These are phyloP conservation scores for Anthoceros angustus DNA, from an alignment of 225 moss, liverwort and hornwort genomes.

Conservation along the genomic window DNA sequence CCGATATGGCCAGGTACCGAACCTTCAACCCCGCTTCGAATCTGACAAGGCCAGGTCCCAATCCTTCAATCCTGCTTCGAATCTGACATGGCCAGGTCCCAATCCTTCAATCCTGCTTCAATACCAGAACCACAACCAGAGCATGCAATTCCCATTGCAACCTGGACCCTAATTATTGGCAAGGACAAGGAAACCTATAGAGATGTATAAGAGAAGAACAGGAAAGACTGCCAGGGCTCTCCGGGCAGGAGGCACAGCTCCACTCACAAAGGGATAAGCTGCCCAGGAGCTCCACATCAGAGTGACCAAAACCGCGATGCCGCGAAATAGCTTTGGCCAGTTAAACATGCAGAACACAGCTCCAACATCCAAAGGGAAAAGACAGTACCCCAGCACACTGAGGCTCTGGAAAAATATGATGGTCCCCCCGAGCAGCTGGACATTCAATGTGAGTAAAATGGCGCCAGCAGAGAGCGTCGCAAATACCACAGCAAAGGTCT, in stretches of 20 bases:
- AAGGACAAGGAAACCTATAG: slow-evolving; percentile 81
- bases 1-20: too few relatives aligned
- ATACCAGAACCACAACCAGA: not conserved
- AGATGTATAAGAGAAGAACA: slow-evolving; percentile 88
- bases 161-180: slow-evolving; percentile 52
- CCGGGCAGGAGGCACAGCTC: slow-evolving; percentile 71
- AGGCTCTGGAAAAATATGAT: slow-evolving; percentile 97
- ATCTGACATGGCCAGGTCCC: not conserved
- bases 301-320: slow-evolving; percentile 63
- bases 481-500: slow-evolving; percentile 94
- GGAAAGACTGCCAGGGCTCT: slow-evolving; percentile 90
- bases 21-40: too few relatives aligned
- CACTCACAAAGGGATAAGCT: slow-evolving; percentile 97
- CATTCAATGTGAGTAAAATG: slow-evolving; percentile 84
- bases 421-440: slow-evolving; percentile 85
- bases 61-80: not conserved
- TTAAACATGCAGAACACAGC: slow-evolving; percentile 63
- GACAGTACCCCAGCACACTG: slow-evolving; percentile 87
- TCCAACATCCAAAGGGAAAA: slow-evolving; percentile 90
- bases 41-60: not conserved
- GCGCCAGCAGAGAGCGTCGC: slow-evolving; percentile 90
- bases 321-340: slow-evolving; percentile 59
- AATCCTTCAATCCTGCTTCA: not conserved
- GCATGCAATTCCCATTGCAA: not conserved
- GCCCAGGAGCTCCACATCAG: slow-evolving; percentile 98